phyloP scores from a whole-genome alignment of 139 green algal genomes.

The Volvox africanus region DNA sequence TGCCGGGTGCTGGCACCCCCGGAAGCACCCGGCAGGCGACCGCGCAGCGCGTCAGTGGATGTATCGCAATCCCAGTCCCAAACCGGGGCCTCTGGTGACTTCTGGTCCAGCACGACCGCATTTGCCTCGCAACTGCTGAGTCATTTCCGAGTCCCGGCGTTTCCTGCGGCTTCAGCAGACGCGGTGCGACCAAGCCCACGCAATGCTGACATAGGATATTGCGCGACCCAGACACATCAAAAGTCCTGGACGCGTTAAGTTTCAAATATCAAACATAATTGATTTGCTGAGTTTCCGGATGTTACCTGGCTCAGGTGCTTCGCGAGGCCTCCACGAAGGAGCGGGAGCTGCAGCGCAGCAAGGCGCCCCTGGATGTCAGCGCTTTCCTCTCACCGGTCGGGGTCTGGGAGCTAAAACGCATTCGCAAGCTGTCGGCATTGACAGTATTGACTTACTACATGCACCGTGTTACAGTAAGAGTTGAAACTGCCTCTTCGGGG shows the following conservation, averaged over 20 bases:
- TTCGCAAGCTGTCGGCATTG: constrained; percentile 69
- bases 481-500: too few species aligned
- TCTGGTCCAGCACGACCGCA: constrained; percentile 6
- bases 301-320: constrained; percentile 9
- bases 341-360: constrained; percentile 21
- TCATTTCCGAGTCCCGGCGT: constrained; percentile 2
- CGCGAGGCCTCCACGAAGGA: constrained; percentile 43
- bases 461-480: constrained; percentile 41
- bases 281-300: background rate
- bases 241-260: background rate
- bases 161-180: background rate
- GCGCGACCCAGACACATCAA: background rate
- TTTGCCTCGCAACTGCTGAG: constrained; percentile 13
- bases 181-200: background rate
- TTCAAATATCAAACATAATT: background rate
- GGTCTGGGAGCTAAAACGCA: constrained; percentile 72
- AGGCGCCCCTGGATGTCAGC: constrained; percentile 65
- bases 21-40: constrained; percentile 18
- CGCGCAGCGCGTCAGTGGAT: constrained; percentile 20
- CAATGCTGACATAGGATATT: constrained; percentile 14
- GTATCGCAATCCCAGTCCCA: background rate
- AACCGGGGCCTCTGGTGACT: background rate
- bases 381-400: constrained; percentile 64
- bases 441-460: constrained; percentile 54
- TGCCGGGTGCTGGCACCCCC: constrained; percentile 25